These are phyloP conservation scores for Corymbia calophylla DNA, from an alignment of 441 rosid species.

Conservation along the genomic window DNA sequence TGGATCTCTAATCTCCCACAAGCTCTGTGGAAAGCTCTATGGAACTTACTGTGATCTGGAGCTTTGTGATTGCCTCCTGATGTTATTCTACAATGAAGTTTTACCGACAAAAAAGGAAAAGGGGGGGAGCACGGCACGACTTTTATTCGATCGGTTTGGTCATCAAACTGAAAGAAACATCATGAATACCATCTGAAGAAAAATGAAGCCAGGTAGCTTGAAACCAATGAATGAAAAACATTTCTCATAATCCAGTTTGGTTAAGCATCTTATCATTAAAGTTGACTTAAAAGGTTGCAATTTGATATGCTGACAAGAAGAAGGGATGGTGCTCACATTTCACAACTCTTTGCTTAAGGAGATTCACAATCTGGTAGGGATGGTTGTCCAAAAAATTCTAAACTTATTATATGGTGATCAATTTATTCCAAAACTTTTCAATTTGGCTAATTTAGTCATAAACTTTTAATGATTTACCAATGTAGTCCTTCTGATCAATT, in stretches of 20 bases:
- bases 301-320: not conserved
- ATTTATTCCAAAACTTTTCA: not conserved
- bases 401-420: fast-evolving
- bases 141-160: not conserved
- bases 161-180: not conserved
- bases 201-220: not conserved
- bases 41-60: not conserved
- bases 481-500: not conserved
- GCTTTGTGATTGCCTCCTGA: not conserved
- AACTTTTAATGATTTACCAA: not conserved
- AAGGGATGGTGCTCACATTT: not conserved
- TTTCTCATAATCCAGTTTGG: not conserved
- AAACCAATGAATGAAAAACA: not conserved
- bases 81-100: not conserved
- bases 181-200: not conserved
- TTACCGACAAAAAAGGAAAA: not conserved
- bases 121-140: not conserved
- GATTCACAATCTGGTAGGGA: fast-evolving
- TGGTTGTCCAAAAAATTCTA: fast-evolving
- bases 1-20: not conserved
- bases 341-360: not conserved
- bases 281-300: not conserved
- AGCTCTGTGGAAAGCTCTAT: not conserved
- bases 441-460: not conserved
- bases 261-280: not conserved